These are phyloP conservation scores for Coriaria nepalensis DNA, from an alignment of 306 rosid species.

Conservation along the genomic window DNA sequence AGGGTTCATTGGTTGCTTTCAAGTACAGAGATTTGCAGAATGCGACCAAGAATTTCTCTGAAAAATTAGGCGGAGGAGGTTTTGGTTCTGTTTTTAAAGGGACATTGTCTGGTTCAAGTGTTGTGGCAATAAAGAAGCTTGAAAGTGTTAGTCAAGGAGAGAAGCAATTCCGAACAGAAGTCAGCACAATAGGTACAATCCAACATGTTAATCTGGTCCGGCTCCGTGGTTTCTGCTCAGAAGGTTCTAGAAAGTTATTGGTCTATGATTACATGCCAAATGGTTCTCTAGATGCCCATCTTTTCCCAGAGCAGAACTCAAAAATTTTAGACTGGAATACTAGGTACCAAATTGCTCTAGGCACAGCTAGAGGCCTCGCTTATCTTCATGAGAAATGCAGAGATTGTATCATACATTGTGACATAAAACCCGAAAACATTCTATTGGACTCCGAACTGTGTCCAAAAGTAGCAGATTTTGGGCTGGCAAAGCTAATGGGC, in stretches of 20 bases:
- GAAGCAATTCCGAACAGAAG: constrained; percentile 82
- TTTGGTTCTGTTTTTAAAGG: constrained; percentile 92
- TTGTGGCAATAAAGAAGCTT: constrained; percentile 74
- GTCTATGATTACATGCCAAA: constrained; percentile 82
- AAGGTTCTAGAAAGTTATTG: constrained; percentile 46
- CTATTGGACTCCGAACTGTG: constrained; percentile 49
- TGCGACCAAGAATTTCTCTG: constrained; percentile 81
- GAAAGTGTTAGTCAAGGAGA: constrained; percentile 81
- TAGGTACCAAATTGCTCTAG: constrained; percentile 71
- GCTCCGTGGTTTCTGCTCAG: constrained; percentile 82
- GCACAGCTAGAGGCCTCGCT: constrained; percentile 68
- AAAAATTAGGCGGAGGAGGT: constrained; percentile 79
- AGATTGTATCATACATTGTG: constrained; percentile 86
- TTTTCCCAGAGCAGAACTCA: constrained; percentile 28
- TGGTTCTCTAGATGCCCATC: constrained; percentile 48
- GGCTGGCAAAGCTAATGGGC: constrained; percentile 81
- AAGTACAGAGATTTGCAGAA: constrained; percentile 60
- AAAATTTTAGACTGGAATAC: constrained; percentile 47
- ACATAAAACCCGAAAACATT: constrained; percentile 87
- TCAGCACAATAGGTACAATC: constrained; percentile 71
- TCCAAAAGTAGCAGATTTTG: constrained; percentile 86
- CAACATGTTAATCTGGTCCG: constrained; percentile 82
- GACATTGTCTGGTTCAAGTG: constrained; percentile 48
- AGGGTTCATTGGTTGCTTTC: constrained; percentile 64
- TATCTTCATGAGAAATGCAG: constrained; percentile 83